These are phyloP conservation scores for Carex scoparia DNA, from an alignment of 176 grass and related monocot species.

Conservation along the genomic window DNA sequence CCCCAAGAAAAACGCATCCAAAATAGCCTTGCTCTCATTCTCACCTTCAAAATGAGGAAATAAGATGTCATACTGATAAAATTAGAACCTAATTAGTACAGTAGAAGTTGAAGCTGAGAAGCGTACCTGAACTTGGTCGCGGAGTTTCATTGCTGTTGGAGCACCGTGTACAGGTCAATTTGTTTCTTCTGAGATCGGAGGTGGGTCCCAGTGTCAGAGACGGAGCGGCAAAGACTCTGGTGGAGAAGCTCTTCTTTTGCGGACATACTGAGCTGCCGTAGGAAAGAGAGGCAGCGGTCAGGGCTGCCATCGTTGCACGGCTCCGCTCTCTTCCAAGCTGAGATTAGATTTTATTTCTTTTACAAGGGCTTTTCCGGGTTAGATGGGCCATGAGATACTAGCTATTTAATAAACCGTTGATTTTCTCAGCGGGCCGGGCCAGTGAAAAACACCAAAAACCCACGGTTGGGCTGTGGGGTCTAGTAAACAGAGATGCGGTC, in stretches of 20 bases:
- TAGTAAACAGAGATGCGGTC: neutral
- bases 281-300: constrained; percentile 1
- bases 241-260: neutral
- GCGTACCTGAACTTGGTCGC: constrained; percentile 43
- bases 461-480: neutral
- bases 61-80: neutral
- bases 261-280: neutral
- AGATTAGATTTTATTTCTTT: constrained; percentile 1
- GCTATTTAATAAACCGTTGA: no score
- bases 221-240: neutral
- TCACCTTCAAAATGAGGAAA: constrained; percentile 33
- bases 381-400: neutral
- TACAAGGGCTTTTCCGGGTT: neutral
- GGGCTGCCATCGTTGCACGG: neutral
- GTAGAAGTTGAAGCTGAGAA: neutral
- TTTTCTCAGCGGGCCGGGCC: no score
- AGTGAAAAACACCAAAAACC: no score
- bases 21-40: constrained; percentile 70
- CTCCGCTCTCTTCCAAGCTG: neutral
- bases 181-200: neutral
- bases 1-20: constrained; percentile 96
- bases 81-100: neutral
- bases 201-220: neutral
- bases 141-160: constrained; percentile 24
- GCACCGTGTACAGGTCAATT: neutral